A percentile compares a stretch with the other conserved stretches of the same genome.
Conservation (phyloP, 2,329 filamentous ascomycete genomes). For the Colletotrichum acutatum region DNA sequence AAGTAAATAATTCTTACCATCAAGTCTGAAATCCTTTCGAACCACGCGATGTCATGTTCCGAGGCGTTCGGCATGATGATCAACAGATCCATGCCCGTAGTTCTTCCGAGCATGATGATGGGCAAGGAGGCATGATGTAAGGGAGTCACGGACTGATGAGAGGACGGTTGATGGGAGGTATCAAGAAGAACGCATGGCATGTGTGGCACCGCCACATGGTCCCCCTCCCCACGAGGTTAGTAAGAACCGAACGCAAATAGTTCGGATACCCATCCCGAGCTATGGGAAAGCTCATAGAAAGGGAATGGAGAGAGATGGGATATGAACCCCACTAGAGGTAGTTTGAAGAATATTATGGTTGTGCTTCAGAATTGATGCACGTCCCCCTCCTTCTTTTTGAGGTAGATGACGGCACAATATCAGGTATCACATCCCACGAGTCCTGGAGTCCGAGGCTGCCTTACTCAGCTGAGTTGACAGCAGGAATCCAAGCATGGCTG, state of each 20-base stretch:
- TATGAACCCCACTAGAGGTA: not conserved
- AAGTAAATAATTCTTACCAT: slow-evolving; percentile 20
- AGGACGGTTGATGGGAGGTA: not conserved
- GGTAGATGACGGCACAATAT: slow-evolving; percentile 16
- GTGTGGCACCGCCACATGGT: not conserved
- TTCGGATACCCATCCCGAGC: not conserved
- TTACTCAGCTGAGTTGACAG: not conserved
- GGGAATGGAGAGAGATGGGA: not conserved
- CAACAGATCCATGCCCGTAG: not conserved
- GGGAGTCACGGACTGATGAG: not conserved
- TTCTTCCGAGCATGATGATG: not conserved
- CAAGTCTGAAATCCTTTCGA: slow-evolving; percentile 1
- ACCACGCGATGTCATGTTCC: not conserved
- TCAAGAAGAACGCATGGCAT: not conserved
- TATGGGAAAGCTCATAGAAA: not conserved
- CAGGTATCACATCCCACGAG: not conserved
- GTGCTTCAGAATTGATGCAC: not conserved
- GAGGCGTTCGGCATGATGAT: not conserved
- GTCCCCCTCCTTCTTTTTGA: not conserved
- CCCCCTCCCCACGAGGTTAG: not conserved
- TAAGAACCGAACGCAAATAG: not conserved
- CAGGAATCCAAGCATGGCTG: no score
- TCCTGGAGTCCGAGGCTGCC: not conserved
- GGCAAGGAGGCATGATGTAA: not conserved
- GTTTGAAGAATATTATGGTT: slow-evolving; percentile 17